Base-by-base conservation (phyloP, 805 yeast genomes). In the Starmerella bacillaris region DNA sequence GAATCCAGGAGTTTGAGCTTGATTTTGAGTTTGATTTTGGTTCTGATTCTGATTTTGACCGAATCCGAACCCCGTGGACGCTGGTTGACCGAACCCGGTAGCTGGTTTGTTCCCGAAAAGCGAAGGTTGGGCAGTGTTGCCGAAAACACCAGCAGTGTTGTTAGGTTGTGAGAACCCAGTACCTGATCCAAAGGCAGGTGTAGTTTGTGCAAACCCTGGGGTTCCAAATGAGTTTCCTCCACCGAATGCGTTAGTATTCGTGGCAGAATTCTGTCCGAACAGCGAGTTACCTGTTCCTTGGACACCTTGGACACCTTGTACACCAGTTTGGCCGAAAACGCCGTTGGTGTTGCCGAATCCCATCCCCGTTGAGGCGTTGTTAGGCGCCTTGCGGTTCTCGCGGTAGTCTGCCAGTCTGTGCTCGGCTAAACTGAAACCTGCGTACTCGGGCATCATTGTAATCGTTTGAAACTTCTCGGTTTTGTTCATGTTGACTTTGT, bases 361-460 rank as follows among this genome's bases (percentile, higher is more conserved):
- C 27, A 36, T 33, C n/a, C 40, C 40, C 11, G 18, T 27, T 4
- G 27, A 27, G 1, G 34, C 16, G 6, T 26, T n/a, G 16, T 19
- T 14, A 6, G 47, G 46, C 5, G 41, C 39, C 24, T 70, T 65
- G 50, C 89, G 65, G 36, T 70, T 70, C 43, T 72, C 78, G 47
- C 72, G 70, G 53, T 89, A 89, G 58, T 89, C 99, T 54, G 77
- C 86, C 46, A 68, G 61, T 51, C 99, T 69, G 55, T 89, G 67
- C 53, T 89, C 98, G 55, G 83, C 95, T 50, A 74, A 68, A 0
- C 94, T 78, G 48, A 56, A 78, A 46, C 73, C 72, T 47, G 67
- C 67, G 53, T 86, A 89, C 55, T 82, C 93, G 4, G 92, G 93
- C 95, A 89, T 84, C 30, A 79, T 68, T 8, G 78, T 62, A 41